Evolutionary conservation across 345 rosid species (phyloP).

Genomic region (Moricandia arvensis): DNA sequence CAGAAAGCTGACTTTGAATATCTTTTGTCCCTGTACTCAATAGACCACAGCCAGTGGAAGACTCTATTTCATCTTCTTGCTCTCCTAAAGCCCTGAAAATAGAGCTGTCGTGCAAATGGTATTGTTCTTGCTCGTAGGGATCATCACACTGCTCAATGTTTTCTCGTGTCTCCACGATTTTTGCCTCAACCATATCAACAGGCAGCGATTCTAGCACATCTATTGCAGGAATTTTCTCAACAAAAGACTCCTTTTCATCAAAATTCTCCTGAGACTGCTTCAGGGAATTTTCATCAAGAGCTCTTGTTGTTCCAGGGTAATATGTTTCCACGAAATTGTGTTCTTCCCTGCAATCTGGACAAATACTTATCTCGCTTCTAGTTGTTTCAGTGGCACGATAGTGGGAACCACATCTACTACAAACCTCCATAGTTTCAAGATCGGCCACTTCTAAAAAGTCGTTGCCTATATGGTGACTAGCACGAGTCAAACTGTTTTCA

Average conservation of each 20-base stretch:
- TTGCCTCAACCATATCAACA: conserved; percentile 37
- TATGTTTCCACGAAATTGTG: conserved; percentile 31
- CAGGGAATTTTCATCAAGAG: conserved; percentile 39
- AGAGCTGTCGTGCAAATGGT: conserved; percentile 40
- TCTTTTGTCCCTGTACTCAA: conserved; percentile 38
- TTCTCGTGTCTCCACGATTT: conserved; percentile 38
- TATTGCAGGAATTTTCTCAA: conserved; percentile 33
- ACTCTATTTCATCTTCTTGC: conserved; percentile 46
- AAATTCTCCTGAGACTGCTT: conserved; percentile 32
- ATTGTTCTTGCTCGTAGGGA: conserved; percentile 38
- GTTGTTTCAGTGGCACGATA: conserved; percentile 45
- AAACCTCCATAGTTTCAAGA: conserved; percentile 47
- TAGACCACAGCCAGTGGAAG: conserved; percentile 37
- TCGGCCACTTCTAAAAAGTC: conserved; percentile 45
- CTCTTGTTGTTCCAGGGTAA: conserved; percentile 35
- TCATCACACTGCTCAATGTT: conserved; percentile 34
- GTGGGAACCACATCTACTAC: conserved; percentile 61
- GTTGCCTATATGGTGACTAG: conserved; percentile 38
- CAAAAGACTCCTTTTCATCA: conserved; percentile 36
- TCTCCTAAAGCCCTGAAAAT: conserved; percentile 34
- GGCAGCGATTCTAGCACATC: conserved; percentile 34
- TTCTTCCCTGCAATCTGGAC: conserved; percentile 68
- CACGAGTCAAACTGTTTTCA: conserved; percentile 49
- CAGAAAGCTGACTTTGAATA: conserved; percentile 38
- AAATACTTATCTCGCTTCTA: conserved; percentile 51